Base-by-base conservation (phyloP, 106 monocot species). In the Dendrobium nobile region DNA sequence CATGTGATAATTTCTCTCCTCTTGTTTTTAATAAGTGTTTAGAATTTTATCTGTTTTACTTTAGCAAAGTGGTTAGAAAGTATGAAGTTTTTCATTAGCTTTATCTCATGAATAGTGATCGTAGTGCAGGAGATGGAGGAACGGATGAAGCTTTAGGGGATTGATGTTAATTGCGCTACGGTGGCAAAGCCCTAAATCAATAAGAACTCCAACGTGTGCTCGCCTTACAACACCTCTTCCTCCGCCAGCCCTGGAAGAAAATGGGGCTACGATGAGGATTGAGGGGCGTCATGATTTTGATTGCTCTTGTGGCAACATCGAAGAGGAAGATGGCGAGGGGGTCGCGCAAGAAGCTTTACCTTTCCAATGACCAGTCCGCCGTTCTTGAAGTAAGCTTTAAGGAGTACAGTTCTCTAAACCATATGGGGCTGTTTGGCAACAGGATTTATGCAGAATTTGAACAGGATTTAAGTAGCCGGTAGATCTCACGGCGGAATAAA, bases 351-450 rank as follows among this genome's bases (percentile, higher is more conserved):
- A 94, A 94, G 78, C 91, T 94, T 27, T 85, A 92, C 33, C 85
- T 94, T 3, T 90, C 94, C 28, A 94, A 90, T 67, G 83, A 88
- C 51, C 94, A 94, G 80, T 86, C 94, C 7, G 86, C 87, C 44
- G 67, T 91, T 4, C 85, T 94, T 7, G 94, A 94, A 56, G 92
- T 92, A 61, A 91, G 87, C 86, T 94, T 94, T 87, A 89, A 88
- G 64, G 89, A 85, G 72, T 87, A 92, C 80, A 89, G 85, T 87
- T 92, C 94, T 1, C 92, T 94, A 78, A 94, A 90, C 54, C 91
- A 88, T 17, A 92, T 94, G 80, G 27, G 0, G 27, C 27, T 27
- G 27, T 27, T 27, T 27, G 27, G 27, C 27, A 27, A 27, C 27
- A 27, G 27, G 27, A 27, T 27, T 27, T 27, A 27, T 27, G 27